Base-by-base conservation (phyloP, 73 alveolate genomes). In the Tetrahymena elliotti region DNA sequence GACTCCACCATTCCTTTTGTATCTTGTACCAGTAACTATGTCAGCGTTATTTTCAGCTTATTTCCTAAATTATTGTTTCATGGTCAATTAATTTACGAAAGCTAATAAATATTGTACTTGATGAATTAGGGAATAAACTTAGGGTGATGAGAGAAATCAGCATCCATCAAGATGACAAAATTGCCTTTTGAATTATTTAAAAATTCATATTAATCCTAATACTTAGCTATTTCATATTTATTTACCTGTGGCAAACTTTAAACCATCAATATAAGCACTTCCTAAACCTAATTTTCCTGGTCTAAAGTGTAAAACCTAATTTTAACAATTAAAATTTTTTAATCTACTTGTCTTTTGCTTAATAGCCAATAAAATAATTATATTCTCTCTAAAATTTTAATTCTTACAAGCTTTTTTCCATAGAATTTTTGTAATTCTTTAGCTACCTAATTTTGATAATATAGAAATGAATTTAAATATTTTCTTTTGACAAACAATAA, bases 231-330 rank as follows among this genome's bases (percentile, higher is more conserved):
- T n/a, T n/a, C n/a, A n/a, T n/a, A n/a, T n/a, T n/a, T n/a, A n/a
- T n/a, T n/a, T 68, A 68, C 88, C 88, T 68, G 88, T 27, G 38
- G 88, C 22, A 36, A 95, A 83, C 82, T 97, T 96, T 41, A 98
- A 95, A 3, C 99, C 99, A 97, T 98, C 99, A 96, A 97, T 97
- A 94, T 99, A 99, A 33, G 99, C 99, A 34, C 99, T 94, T 27
- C 99, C 99, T 41, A 99, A 98, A 41, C 99, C 99, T 53, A 99
- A 40, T 96, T 99, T 99, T 9, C 99, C 99, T 31, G 99, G 99
- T 93, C 99, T 95, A 27, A 96, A 96, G 82, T 95, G 98, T 39
- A 99, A 84, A 52, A 94, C 93, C 95, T 84, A 38, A 47, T 84
- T 16, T 84, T 31, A 24, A 84, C 11, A 84, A n/a, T n/a, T 11